Percentiles rank a stretch among this genome's conserved stretches.
These are phyloP conservation scores for Trichoderma erinaceum DNA, from an alignment of 495 filamentous ascomycete genomes.

Conservation along the genomic window DNA sequence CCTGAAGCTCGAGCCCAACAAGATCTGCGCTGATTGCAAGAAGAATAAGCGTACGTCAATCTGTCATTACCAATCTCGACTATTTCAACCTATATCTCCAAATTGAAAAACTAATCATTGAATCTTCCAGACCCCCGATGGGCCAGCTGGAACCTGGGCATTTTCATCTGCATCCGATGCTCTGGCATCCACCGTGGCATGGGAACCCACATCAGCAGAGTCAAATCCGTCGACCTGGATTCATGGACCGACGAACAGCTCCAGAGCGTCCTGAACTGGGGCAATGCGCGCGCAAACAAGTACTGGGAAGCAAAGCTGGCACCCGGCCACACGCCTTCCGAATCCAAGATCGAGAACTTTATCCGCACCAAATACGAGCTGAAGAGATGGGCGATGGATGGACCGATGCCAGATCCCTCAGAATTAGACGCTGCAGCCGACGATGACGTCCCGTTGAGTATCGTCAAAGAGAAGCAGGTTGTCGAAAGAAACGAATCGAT, in stretches of 20 bases:
- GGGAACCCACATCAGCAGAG: conserved; percentile 96
- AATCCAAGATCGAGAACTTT: conserved; percentile 98
- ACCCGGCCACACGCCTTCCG: conserved; percentile 88
- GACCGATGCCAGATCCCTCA: conserved; percentile 81
- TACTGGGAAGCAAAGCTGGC: conserved; percentile 98
- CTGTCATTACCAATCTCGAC: background rate
- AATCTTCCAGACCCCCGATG: conserved; percentile 74
- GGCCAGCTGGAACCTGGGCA: conserved; percentile 95
- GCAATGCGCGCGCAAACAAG: conserved; percentile 91
- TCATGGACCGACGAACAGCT: conserved; percentile 98
- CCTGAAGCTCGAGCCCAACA: conserved; percentile 88
- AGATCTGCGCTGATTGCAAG: conserved; percentile 97
- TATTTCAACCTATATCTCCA: background rate
- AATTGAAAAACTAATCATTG: background rate
- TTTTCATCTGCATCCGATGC: conserved; percentile 96
- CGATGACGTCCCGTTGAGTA: conserved; percentile 63
- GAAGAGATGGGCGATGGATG: conserved; percentile 98
- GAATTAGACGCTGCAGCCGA: conserved; percentile 79
- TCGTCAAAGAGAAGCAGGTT: conserved; percentile 53
- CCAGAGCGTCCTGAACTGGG: conserved; percentile 86
- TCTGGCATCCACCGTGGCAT: conserved; percentile 97
- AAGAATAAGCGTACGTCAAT: conserved; percentile 80
- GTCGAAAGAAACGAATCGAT: conserved; percentile 43
- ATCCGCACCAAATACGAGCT: conserved; percentile 98
- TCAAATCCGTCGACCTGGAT: conserved; percentile 96